Evolutionary conservation across 208 protist species (phyloP).

Genomic region (Acanthamoeba castellanii): DNA sequence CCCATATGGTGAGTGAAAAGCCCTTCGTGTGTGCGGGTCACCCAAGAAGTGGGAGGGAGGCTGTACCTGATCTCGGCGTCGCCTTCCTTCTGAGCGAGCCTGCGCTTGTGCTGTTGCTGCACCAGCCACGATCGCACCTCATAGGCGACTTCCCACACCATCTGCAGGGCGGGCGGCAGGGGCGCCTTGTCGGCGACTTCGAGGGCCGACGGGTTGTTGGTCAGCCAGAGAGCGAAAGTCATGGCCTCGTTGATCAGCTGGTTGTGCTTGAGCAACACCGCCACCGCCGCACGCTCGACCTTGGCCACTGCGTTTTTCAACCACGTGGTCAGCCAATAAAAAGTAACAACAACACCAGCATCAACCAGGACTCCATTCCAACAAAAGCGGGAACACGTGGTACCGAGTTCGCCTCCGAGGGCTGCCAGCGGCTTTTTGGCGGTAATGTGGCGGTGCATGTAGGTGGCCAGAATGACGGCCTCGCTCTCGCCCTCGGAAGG

Average conservation of each 20-base stretch:
- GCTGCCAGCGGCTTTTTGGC: constrained; percentile 67
- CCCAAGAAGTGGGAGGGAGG: background rate
- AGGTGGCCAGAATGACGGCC: constrained; percentile 32
- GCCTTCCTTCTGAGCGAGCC: background rate
- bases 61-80: background rate
- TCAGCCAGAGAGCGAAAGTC: constrained; percentile 70
- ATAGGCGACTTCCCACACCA: constrained; percentile 70
- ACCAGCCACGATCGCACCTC: constrained; percentile 47
- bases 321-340: background rate
- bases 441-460: constrained; percentile 61
- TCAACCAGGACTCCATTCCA: background rate
- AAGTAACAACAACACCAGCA: too few species aligned
- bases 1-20: background rate
- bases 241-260: constrained; percentile 74
- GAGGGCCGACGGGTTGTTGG: constrained; percentile 18
- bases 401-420: constrained; percentile 46
- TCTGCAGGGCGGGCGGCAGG: constrained; percentile 41
- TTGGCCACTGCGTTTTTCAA: constrained; percentile 1
- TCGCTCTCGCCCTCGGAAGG: constrained; percentile 37
- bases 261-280: constrained; percentile 66
- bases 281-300: constrained; percentile 39
- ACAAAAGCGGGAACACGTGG: too few species aligned
- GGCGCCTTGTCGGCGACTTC: background rate
- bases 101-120: constrained; percentile 65
- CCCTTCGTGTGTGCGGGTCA: background rate